Conservation (phyloP, 1,139 yeast species). For the Pichia sp. region DNA sequence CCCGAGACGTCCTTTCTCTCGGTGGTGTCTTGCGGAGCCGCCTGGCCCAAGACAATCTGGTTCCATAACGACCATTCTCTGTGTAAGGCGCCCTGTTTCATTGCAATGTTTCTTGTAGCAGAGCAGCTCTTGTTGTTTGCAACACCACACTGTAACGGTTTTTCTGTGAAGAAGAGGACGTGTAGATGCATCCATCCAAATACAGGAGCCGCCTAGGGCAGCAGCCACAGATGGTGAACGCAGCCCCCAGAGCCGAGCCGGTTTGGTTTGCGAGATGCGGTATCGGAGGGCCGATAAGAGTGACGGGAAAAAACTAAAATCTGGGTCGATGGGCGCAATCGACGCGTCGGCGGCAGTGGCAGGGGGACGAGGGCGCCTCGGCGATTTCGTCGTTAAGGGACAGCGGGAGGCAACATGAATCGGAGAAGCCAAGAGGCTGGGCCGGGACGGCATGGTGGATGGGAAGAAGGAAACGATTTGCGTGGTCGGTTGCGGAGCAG, state of each 20-base stretch:
- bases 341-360: not conserved
- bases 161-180: too few relatives aligned
- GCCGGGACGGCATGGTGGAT: not conserved
- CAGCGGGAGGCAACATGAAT: not conserved
- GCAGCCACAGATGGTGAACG: too few relatives aligned
- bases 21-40: not conserved
- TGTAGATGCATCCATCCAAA: too few relatives aligned
- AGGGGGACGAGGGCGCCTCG: not conserved
- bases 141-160: too few relatives aligned
- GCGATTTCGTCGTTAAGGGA: not conserved
- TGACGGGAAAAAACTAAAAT: not conserved
- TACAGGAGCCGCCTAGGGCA: too few relatives aligned
- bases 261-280: not conserved
- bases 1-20: not conserved
- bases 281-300: not conserved
- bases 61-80: conserved; percentile 34
- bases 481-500: not conserved
- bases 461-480: not conserved
- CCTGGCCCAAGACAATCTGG: conserved; percentile 20
- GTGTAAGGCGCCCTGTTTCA: conserved; percentile 22
- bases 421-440: not conserved
- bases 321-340: not conserved
- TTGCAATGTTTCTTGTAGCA: not conserved
- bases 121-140: too few relatives aligned
- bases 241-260: too few relatives aligned